Evolutionary conservation across 148 eudicot species (phyloP).

Genomic region (Suaeda aralocaspica): DNA sequence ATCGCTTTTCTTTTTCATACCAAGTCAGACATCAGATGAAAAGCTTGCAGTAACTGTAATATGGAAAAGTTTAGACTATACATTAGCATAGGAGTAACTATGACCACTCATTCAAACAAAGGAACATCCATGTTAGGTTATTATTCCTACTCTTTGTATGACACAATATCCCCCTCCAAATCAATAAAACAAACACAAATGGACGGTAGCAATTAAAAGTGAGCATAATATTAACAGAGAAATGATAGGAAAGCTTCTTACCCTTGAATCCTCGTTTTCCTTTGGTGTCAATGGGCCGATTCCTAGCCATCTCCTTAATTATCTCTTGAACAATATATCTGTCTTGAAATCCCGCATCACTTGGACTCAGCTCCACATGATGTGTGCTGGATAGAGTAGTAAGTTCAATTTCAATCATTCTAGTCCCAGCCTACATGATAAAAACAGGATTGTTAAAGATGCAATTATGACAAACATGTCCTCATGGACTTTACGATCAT

Average conservation of each 20-base stretch:
- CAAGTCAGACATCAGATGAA: too few relatives aligned
- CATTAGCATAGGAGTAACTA: not conserved
- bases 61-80: not conserved
- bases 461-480: not conserved
- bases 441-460: conserved; percentile 6
- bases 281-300: conserved; percentile 83
- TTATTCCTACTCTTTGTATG: not conserved
- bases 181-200: not conserved
- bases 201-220: not conserved
- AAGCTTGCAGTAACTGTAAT: too few relatives aligned
- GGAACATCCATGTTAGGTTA: not conserved
- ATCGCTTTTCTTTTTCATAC: too few relatives aligned
- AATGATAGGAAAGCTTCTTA: conserved; percentile 19
- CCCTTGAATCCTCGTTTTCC: conserved; percentile 92
- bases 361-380: conserved; percentile 90
- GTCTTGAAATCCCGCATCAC: conserved; percentile 97
- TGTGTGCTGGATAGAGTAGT: conserved; percentile 85
- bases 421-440: conserved; percentile 67
- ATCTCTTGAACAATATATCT: conserved; percentile 95
- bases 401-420: conserved; percentile 85
- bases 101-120: not conserved
- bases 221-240: not conserved
- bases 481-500: not conserved
- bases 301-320: conserved; percentile 98
- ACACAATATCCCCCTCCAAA: not conserved